These are phyloP conservation scores for Xylaria flabelliformis DNA, from an alignment of 495 filamentous ascomycete species.

Conservation along the genomic window DNA sequence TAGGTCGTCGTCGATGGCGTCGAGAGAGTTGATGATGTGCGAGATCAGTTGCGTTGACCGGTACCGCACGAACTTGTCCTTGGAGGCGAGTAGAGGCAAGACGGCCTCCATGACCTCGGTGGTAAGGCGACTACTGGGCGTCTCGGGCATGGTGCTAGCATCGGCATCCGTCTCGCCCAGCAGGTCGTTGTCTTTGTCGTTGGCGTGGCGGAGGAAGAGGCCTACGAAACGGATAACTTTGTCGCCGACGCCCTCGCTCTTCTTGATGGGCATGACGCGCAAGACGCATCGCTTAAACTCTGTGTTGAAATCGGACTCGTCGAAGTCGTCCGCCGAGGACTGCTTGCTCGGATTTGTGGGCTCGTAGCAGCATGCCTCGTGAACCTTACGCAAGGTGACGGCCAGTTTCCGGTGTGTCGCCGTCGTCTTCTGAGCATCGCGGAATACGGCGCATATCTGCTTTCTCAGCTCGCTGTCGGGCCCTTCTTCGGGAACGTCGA, in stretches of 20 bases:
- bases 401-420: conserved; percentile 89
- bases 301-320: conserved; percentile 83
- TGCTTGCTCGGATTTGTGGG: conserved; percentile 60
- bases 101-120: conserved; percentile 70
- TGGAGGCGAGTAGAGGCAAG: conserved; percentile 73
- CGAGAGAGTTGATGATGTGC: conserved; percentile 85
- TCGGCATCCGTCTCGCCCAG: conserved; percentile 59
- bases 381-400: conserved; percentile 82
- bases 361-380: conserved; percentile 87
- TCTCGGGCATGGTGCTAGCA: conserved; percentile 72
- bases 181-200: conserved; percentile 76
- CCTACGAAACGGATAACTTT: conserved; percentile 83
- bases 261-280: conserved; percentile 84
- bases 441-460: conserved; percentile 80
- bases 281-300: conserved; percentile 85
- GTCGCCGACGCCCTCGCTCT: conserved; percentile 89
- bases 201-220: conserved; percentile 79
- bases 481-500: conserved; percentile 75
- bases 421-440: conserved; percentile 84
- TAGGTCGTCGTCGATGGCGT: conserved; percentile 86
- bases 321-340: conserved; percentile 57
- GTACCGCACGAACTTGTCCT: conserved; percentile 93
- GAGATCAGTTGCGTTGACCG: conserved; percentile 87
- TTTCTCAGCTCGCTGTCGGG: conserved; percentile 72
- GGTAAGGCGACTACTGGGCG: conserved; percentile 79